Evolutionary conservation across 176 grass and related monocot species (phyloP).

Genomic region (Cenchrus fungigraminus): DNA sequence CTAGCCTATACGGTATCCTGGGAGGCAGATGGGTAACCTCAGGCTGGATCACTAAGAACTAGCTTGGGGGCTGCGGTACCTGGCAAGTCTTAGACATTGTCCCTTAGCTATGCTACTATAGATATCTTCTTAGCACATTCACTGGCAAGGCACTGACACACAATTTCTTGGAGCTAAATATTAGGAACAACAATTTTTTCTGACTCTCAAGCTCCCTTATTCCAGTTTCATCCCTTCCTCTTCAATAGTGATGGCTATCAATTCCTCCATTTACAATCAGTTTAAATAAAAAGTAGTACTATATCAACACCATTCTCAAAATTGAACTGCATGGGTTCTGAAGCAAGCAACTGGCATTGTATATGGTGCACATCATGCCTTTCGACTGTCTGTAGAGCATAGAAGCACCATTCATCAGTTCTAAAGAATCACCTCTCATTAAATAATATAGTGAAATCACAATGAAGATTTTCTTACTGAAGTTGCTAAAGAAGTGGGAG

Average conservation of each 20-base stretch:
- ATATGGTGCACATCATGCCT: slow-evolving; percentile 5
- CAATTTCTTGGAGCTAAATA: background rate
- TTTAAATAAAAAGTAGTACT: background rate
- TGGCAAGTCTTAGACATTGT: background rate
- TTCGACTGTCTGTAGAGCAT: background rate
- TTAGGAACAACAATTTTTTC: background rate
- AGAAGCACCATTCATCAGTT: background rate
- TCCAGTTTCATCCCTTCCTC: background rate
- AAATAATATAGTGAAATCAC: background rate
- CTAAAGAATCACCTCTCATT: too few species aligned
- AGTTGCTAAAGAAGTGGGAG: background rate
- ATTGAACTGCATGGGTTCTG: background rate
- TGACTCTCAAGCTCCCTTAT: background rate
- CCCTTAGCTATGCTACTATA: background rate
- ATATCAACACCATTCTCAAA: slow-evolving; percentile 1
- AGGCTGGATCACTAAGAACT: background rate
- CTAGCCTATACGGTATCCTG: background rate
- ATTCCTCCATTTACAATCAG: background rate
- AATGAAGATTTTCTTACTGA: background rate
- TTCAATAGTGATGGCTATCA: background rate
- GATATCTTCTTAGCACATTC: background rate
- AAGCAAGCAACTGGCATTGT: background rate
- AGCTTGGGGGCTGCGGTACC: background rate
- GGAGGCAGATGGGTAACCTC: background rate
- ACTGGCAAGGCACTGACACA: background rate